phyloP scores from a whole-genome alignment of 805 yeast genomes.

The Tetrapisispora fleetii region DNA sequence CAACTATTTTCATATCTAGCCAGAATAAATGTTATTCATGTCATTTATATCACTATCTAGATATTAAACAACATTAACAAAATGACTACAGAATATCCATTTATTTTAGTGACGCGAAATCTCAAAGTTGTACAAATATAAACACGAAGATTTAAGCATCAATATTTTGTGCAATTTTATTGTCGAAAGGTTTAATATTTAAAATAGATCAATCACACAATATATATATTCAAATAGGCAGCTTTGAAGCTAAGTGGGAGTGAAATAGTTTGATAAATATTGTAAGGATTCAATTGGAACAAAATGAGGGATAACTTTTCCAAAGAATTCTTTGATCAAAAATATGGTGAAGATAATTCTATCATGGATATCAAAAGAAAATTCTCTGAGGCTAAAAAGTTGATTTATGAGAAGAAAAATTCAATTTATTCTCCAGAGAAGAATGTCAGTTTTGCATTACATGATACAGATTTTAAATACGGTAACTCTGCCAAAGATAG shows the following conservation, averaged over 20 bases:
- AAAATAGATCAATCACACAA: no score
- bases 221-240: no score
- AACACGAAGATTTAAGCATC: background rate
- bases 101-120: conserved; percentile 3
- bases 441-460: background rate
- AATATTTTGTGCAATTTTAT: background rate
- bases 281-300: background rate
- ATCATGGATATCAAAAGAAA: conserved; percentile 1
- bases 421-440: background rate
- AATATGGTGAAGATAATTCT: conserved; percentile 22
- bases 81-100: no score
- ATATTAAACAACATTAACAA: no score
- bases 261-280: no score
- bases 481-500: background rate
- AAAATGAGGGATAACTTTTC: conserved; percentile 4
- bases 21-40: background rate
- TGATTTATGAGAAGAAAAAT: background rate
- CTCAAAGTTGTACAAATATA: background rate
- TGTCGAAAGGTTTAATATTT: background rate
- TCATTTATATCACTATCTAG: background rate
- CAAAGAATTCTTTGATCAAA: conserved; percentile 12
- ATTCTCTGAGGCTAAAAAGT: background rate
- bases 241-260: background rate
- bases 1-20: no score
- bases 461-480: background rate